A percentile compares a stretch with the other conserved stretches of the same genome.
Conservation (phyloP, 108 stramenopile genomes). For the Fistulifera solaris region DNA sequence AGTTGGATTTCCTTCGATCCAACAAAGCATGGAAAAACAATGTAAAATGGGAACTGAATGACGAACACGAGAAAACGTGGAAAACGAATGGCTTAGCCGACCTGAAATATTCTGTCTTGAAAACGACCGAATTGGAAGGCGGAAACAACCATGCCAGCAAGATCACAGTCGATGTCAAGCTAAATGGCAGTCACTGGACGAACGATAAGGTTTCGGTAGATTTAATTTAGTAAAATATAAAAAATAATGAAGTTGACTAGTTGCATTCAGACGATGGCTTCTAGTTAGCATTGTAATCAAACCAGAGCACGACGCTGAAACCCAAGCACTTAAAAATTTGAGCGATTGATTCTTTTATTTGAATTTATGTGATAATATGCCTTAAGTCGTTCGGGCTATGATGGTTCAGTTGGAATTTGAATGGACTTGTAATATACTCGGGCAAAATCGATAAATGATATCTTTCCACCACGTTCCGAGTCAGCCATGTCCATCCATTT, state of each 20-base stretch:
- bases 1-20: slow-evolving; percentile 55
- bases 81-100: slow-evolving; percentile 81
- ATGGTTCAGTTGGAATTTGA: too few relatives aligned
- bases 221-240: slow-evolving; percentile 10
- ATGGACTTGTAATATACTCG: slow-evolving; percentile 1
- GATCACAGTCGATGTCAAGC: slow-evolving; percentile 84
- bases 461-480: neutral
- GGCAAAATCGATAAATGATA: slow-evolving; percentile 8
- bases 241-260: too few relatives aligned
- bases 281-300: too few relatives aligned
- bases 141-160: slow-evolving; percentile 49
- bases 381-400: too few relatives aligned
- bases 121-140: slow-evolving; percentile 32
- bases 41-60: slow-evolving; percentile 92
- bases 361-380: too few relatives aligned
- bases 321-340: too few relatives aligned
- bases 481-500: slow-evolving; percentile 4
- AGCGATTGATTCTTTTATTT: too few relatives aligned
- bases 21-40: slow-evolving; percentile 94
- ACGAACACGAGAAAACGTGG: slow-evolving; percentile 92
- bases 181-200: slow-evolving; percentile 90
- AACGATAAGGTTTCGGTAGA: slow-evolving; percentile 79
- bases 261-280: too few relatives aligned
- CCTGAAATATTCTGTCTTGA: slow-evolving; percentile 65
- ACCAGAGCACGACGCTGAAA: too few relatives aligned